Evolutionary conservation across 2,329 filamentous ascomycete species (phyloP), one percentile per base, ranked within the genome.

Genomic region (Fusarium sororula): DNA sequence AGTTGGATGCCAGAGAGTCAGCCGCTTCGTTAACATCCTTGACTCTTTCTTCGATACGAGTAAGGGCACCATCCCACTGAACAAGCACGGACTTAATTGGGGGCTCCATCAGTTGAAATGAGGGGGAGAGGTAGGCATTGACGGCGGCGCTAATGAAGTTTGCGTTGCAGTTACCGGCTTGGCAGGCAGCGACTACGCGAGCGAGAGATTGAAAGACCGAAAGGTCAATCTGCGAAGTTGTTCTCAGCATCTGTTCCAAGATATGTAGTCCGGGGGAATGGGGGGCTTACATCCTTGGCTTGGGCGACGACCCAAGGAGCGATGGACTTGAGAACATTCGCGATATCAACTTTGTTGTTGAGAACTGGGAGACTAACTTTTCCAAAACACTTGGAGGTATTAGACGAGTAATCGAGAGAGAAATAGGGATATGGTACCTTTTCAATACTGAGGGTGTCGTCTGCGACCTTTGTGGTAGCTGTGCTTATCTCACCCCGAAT

Each of bases 211-310:
- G 47, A 2, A 50, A 50, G 14, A 50, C 47, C 18, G 28, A 50
- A 13, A 50, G 47, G 15, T 30, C 47, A 17, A 30, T 50, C 47
- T 50, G 5, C 7, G 14, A 6, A 30, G 24, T 24, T 24, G 24
- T 24, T 24, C 24, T 24, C 24, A 24, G 24, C 24, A 24, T 24
- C 24, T 24, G 24, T 38, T 38, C 11, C 10, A 3, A 17, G 3
- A 15, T n/a, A 0, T 18, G 20, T n/a, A n/a, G 1, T 6, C 5
- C 0, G 47, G 1, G 9, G 4, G 14, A 18, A 3, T 17, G 2
- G 4, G 4, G 18, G 28, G 17, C 47, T 30, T 18, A 50, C 47
- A 18, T 50, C 47, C 47, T 50, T 50, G 22, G 47, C 47, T 50
- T 50, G 47, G 22, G 47, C 47, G 14, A 50, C n/a, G 20, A 50